A percentile compares a stretch with the other conserved stretches of the same genome.
These are phyloP conservation scores for Candida parachauliodes DNA, from an alignment of 805 yeast species.

Conservation along the genomic window DNA sequence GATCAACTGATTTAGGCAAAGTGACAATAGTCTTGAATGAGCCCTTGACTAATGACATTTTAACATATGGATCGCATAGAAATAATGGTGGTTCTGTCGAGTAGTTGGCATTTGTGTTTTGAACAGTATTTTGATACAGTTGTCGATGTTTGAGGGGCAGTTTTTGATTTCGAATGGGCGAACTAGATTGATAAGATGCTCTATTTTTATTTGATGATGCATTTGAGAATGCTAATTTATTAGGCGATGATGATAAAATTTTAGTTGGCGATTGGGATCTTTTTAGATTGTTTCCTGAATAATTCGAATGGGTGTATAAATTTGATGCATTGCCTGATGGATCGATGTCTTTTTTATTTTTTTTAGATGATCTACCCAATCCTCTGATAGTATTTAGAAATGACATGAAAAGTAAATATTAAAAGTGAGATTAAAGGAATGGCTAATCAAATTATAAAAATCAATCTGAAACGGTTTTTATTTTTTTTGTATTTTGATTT, in stretches of 20 bases:
- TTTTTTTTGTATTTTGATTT: constrained; percentile 4
- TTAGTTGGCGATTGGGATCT: constrained; percentile 39
- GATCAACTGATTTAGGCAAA: constrained; percentile 90
- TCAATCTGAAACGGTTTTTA: neutral
- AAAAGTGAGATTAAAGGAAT: neutral
- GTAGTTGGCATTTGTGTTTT: constrained; percentile 8
- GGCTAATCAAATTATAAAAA: too few relatives aligned
- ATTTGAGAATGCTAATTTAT: constrained; percentile 23
- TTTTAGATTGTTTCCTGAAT: constrained; percentile 33
- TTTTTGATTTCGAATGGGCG: constrained; percentile 9
- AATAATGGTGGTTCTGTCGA: constrained; percentile 48
- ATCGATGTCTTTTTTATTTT: constrained; percentile 38
- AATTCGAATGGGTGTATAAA: constrained; percentile 29
- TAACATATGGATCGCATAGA: constrained; percentile 87
- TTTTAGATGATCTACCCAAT: constrained; percentile 43
- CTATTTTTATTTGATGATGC: constrained; percentile 10
- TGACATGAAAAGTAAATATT: constrained; percentile 30
- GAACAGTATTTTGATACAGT: constrained; percentile 13
- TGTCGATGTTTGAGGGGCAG: constrained; percentile 12
- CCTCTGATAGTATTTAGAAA: constrained; percentile 47
- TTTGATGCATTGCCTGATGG: constrained; percentile 17
- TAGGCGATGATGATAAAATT: constrained; percentile 29
- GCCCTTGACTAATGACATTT: constrained; percentile 93
- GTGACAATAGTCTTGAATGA: constrained; percentile 94
- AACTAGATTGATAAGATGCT: constrained; percentile 6